phyloP scores from a whole-genome alignment of 192 early-diverging fungal species.

The Backusella morwellensis region DNA sequence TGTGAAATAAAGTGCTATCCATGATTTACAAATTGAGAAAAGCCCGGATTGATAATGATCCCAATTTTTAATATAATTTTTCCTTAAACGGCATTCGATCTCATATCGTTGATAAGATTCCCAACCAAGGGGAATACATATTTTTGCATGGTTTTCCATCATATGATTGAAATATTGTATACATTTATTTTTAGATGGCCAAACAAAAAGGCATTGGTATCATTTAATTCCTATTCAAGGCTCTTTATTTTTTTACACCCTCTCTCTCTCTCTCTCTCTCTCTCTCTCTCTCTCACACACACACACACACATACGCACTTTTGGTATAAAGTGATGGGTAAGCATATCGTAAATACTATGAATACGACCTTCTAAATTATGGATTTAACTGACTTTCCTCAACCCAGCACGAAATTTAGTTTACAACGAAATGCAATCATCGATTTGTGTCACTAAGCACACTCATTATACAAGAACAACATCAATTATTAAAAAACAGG shows the following conservation, averaged over 20 bases:
- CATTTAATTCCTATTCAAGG: background rate
- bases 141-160: background rate
- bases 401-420: background rate
- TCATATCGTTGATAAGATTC: background rate
- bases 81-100: background rate
- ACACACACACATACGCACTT: background rate
- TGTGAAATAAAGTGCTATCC: background rate
- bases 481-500: background rate
- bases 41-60: background rate
- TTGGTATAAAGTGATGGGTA: background rate
- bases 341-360: background rate
- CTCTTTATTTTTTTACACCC: background rate
- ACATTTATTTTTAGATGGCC: background rate
- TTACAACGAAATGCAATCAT: background rate
- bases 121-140: background rate
- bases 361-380: background rate
- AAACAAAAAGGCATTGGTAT: background rate
- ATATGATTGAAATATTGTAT: background rate
- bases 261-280: background rate
- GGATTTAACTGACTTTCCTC: background rate
- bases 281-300: background rate
- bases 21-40: background rate
- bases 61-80: background rate
- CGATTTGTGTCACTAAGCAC: background rate
- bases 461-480: background rate